Conservation (phyloP, 176 grass and related monocot species). For the Bonia amplexicaulis region DNA sequence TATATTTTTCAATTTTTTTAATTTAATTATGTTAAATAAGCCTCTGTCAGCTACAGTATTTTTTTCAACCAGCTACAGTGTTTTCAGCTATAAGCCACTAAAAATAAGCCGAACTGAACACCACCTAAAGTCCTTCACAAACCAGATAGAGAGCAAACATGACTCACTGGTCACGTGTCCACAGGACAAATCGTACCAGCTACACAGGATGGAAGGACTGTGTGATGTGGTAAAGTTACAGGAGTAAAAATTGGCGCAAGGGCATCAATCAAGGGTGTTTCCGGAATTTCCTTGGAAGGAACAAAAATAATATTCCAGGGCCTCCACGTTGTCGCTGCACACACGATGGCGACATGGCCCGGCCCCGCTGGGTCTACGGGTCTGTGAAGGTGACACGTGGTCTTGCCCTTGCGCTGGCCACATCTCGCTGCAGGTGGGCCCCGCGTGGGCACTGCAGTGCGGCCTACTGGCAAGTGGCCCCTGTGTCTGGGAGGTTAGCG, state of each 20-base stretch:
- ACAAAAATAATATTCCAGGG: not conserved
- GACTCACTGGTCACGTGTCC: too few species aligned
- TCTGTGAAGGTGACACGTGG: slow-evolving; percentile 17
- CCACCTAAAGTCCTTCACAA: too few species aligned
- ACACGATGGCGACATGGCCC: slow-evolving; percentile 11
- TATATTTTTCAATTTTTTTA: too few species aligned
- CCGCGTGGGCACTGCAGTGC: not conserved
- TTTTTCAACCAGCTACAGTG: too few species aligned
- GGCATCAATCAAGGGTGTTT: not conserved
- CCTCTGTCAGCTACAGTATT: too few species aligned
- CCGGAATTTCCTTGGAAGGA: not conserved
- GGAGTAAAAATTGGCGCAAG: slow-evolving; percentile 12
- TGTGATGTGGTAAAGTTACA: too few species aligned
- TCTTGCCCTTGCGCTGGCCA: not conserved
- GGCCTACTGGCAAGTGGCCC: not conserved
- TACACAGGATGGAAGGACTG: too few species aligned
- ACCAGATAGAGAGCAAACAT: too few species aligned
- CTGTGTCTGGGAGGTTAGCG: not conserved
- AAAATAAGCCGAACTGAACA: too few species aligned
- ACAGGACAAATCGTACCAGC: too few species aligned
- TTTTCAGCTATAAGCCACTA: too few species aligned
- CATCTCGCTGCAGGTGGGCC: slow-evolving; percentile 12
- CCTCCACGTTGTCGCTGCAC: slow-evolving; percentile 15
- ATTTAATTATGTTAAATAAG: too few species aligned
- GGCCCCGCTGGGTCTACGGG: not conserved